Conservation (phyloP, 139 green algal species). For the Prasinococcaceae sp. region DNA sequence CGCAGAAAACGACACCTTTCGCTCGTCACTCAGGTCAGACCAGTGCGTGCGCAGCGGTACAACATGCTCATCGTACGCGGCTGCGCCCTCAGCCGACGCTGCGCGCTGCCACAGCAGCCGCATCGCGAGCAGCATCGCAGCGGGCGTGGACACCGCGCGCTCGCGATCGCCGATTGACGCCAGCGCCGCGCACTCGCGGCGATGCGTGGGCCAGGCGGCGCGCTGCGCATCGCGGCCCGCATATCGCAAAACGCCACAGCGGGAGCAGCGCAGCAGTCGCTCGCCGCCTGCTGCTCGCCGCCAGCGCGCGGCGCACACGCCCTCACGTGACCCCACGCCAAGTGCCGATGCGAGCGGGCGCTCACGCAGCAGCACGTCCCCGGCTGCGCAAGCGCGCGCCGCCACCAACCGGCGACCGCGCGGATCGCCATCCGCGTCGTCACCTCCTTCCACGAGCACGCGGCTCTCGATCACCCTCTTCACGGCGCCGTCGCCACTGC, state of each 20-base stretch:
- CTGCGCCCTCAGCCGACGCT: slow-evolving; percentile 14
- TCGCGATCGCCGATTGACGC: neutral
- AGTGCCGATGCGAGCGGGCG: too few relatives aligned
- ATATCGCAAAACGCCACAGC: slow-evolving; percentile 39
- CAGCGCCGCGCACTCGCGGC: slow-evolving; percentile 42
- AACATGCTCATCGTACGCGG: neutral
- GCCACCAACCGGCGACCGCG: too few relatives aligned
- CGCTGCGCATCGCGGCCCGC: slow-evolving; percentile 33
- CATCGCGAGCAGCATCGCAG: slow-evolving; percentile 40
- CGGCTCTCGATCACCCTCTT: too few relatives aligned
- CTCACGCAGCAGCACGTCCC: too few relatives aligned
- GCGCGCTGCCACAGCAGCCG: slow-evolving; percentile 29
- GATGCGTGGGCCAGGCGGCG: slow-evolving; percentile 39
- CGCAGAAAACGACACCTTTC: neutral
- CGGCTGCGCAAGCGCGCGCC: too few relatives aligned
- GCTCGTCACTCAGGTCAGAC: neutral
- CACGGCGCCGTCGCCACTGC: too few relatives aligned
- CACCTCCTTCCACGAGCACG: too few relatives aligned
- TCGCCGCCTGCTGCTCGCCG: too few relatives aligned
- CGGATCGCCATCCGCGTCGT: too few relatives aligned
- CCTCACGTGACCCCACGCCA: too few relatives aligned
- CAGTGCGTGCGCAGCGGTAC: too few relatives aligned
- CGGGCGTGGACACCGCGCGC: slow-evolving; percentile 36
- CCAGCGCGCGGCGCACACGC: too few relatives aligned
- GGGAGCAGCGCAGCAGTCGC: slow-evolving; percentile 28